phyloP scores from a whole-genome alignment of 768 basidiomycete species.

The Phaeotremella fagi region DNA sequence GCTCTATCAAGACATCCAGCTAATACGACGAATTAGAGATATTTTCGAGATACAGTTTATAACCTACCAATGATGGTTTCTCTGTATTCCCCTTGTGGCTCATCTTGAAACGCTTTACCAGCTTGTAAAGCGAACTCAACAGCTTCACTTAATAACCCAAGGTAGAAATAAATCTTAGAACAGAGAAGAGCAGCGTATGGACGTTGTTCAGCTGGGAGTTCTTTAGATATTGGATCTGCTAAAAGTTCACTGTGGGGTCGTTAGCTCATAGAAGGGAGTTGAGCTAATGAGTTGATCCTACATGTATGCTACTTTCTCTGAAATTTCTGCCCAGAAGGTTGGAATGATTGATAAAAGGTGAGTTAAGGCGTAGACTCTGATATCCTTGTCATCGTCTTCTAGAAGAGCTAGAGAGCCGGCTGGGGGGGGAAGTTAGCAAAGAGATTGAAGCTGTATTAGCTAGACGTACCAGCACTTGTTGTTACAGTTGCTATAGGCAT shows the following conservation, averaged over 20 bases:
- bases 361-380: slow-evolving; percentile 87
- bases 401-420: slow-evolving; percentile 89
- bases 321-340: slow-evolving; percentile 98
- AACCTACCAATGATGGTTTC: slow-evolving; percentile 90
- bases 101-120: slow-evolving; percentile 71
- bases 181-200: slow-evolving; percentile 82
- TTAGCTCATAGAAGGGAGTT: background rate
- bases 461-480: slow-evolving; percentile 40
- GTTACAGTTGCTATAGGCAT: slow-evolving; percentile 34
- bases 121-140: slow-evolving; percentile 91
- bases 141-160: slow-evolving; percentile 92
- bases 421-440: slow-evolving; percentile 51
- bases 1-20: slow-evolving; percentile 96
- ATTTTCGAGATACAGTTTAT: background rate
- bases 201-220: slow-evolving; percentile 67
- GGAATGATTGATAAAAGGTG: slow-evolving; percentile 77
- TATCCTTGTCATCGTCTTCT: slow-evolving; percentile 69
- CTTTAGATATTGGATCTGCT: slow-evolving; percentile 66
- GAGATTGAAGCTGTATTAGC: background rate
- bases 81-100: slow-evolving; percentile 70
- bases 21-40: slow-evolving; percentile 39
- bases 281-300: no score
- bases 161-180: slow-evolving; percentile 97
- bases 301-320: slow-evolving; percentile 87
- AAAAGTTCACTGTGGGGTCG: slow-evolving; percentile 68